Percentiles rank a stretch among this genome's conserved stretches.
Conservation (phyloP, 441 rosid species). For the Populus hybrid region DNA sequence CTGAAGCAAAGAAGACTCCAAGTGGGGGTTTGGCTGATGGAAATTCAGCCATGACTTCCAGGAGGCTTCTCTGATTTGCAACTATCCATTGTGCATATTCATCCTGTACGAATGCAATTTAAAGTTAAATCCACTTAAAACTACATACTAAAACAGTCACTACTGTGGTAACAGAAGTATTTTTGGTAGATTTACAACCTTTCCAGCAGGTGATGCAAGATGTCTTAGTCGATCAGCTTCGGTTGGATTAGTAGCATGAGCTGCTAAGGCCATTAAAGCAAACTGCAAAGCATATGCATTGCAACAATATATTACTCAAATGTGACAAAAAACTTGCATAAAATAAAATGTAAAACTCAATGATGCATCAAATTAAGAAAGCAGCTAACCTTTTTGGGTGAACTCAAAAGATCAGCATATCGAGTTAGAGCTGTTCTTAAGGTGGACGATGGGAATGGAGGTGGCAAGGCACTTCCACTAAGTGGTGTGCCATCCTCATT, state of each 20-base stretch:
- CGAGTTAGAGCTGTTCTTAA: conserved; percentile 73
- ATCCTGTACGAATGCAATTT: conserved; percentile 44
- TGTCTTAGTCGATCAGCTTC: conserved; percentile 83
- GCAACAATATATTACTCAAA: conserved; percentile 1
- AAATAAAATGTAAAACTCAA: background rate
- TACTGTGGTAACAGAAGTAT: background rate
- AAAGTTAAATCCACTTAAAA: conserved; percentile 7
- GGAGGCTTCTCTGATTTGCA: conserved; percentile 89
- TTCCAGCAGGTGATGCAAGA: conserved; percentile 96
- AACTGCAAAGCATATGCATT: conserved; percentile 48
- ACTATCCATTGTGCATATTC: conserved; percentile 94
- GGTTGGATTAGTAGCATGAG: conserved; percentile 84
- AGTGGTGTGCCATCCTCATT: conserved; percentile 89
- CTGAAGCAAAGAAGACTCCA: conserved; percentile 94
- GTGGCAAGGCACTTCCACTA: conserved; percentile 69
- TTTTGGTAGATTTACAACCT: conserved; percentile 44
- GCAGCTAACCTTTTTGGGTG: conserved; percentile 92
- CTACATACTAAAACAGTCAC: background rate
- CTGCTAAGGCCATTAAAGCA: conserved; percentile 83
- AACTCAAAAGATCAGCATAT: conserved; percentile 80
- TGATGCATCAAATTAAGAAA: conserved; percentile 1
- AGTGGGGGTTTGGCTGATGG: conserved; percentile 92
- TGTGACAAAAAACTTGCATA: background rate
- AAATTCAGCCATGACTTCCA: conserved; percentile 90
- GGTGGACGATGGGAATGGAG: conserved; percentile 80